Evolutionary conservation across 495 filamentous ascomycete species (phyloP), one percentile per base, ranked within the genome.

Genomic region (Neurospora hispaniola): DNA sequence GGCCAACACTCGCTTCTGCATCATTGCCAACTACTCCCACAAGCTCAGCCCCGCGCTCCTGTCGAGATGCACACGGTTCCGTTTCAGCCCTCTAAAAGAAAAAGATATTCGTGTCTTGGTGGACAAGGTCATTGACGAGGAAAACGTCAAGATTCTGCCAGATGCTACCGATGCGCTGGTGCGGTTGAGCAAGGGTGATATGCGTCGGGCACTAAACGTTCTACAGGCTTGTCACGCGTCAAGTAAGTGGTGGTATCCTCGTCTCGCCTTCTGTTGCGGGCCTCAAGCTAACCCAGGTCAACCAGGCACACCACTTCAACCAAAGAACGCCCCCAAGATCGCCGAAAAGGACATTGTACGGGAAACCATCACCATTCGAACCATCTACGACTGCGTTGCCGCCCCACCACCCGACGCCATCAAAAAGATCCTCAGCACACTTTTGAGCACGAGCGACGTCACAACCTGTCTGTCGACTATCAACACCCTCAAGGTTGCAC

Each of bases 1-100:
- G 0, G 93, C 94, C 73, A 98, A 99, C 83, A 97, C 96, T 0
- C 88, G 96, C 70, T 99, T 99, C 82, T 98, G 95, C 83, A 93
- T 99, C 77, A 98, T 99, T 73, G 96, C 96, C 76, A 99, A 99
- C 81, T 99, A 99, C 80, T 97, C 96, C 41, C 96, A 99, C 84
- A 99, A 98, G 81, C 89, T 99, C n/a, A 94, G 93, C 7, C 94
- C 96, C 0, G 96, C 96, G 0, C 85, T 99, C 9, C 87, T 99
- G 20, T 97, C 94, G 41, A 86, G 96, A 74, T 99, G 96, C 82
- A 98, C 96, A 3, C 86, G 96, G 44, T 99, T 99, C 83, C 87
- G 96, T 27, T 99, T 99, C 82, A 95, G 92, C 74, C 96, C 96
- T 38, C 82, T 99, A 42, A 97, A 97, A 78, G 92, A 96, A 73